These are phyloP conservation scores for Pseudogymnoascus sp. DNA, from an alignment of 2,329 filamentous ascomycete genomes.

Conservation along the genomic window DNA sequence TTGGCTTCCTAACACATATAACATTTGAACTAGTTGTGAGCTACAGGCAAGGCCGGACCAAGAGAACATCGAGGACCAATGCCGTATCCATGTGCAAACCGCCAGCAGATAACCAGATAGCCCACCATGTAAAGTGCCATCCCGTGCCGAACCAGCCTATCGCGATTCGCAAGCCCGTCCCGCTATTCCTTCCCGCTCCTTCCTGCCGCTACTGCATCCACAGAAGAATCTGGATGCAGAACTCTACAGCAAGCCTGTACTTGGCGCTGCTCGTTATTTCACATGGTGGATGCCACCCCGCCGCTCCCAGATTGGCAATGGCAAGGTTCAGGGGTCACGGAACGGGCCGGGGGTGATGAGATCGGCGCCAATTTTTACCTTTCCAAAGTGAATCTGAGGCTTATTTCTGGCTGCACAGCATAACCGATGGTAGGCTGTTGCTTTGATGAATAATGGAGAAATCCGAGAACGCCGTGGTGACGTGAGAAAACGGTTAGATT, in stretches of 20 bases:
- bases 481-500: background rate
- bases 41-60: background rate
- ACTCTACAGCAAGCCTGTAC: no score
- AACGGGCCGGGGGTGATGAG: no score
- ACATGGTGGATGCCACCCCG: no score
- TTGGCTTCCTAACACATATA: background rate
- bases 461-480: background rate
- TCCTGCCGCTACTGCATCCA: background rate
- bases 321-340: no score
- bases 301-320: no score
- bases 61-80: background rate
- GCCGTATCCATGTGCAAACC: background rate
- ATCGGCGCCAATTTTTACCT: no score
- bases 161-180: background rate
- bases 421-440: background rate
- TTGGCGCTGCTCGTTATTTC: no score
- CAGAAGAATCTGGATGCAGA: background rate
- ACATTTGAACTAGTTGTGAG: background rate
- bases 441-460: background rate
- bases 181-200: background rate
- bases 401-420: background rate
- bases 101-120: background rate
- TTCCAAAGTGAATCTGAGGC: background rate
- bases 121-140: background rate
- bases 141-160: background rate